Percentiles rank a stretch among this genome's conserved stretches.
Conservation (phyloP, 2,329 filamentous ascomycete genomes). For the Trematosphaeria pertusa region DNA sequence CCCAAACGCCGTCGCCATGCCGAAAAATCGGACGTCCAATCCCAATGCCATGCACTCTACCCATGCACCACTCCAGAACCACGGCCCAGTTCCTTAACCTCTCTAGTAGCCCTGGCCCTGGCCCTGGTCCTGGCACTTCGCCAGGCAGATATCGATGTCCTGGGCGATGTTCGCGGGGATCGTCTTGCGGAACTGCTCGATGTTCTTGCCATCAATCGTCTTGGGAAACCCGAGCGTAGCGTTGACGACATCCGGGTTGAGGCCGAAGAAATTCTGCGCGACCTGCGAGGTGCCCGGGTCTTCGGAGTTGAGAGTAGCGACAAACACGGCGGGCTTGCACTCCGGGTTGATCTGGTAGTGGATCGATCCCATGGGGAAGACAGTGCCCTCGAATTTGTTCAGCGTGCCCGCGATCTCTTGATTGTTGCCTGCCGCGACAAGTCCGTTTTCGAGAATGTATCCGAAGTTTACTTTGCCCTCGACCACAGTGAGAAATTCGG, state of each 20-base stretch:
- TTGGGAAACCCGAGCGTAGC: slow-evolving; percentile 48
- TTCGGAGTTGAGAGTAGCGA: slow-evolving; percentile 53
- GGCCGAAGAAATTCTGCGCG: slow-evolving; percentile 54
- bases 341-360: slow-evolving; percentile 59
- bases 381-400: slow-evolving; percentile 53
- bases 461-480: slow-evolving; percentile 52
- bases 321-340: slow-evolving; percentile 53
- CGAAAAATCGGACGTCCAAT: slow-evolving; percentile 7
- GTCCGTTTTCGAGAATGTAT: slow-evolving; percentile 56
- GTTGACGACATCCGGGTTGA: slow-evolving; percentile 46
- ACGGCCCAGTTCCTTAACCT: neutral
- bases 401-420: slow-evolving; percentile 51
- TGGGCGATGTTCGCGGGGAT: slow-evolving; percentile 59
- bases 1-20: slow-evolving; percentile 27
- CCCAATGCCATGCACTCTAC: neutral
- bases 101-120: neutral
- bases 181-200: slow-evolving; percentile 42
- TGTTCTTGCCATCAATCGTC: slow-evolving; percentile 41
- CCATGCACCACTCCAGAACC: neutral
- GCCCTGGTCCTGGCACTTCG: slow-evolving; percentile 57
- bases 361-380: slow-evolving; percentile 55
- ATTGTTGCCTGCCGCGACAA: slow-evolving; percentile 40
- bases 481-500: slow-evolving; percentile 57
- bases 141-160: slow-evolving; percentile 62
- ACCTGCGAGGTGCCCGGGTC: slow-evolving; percentile 52